A percentile compares a stretch with the other conserved stretches of the same genome.
Conservation (phyloP, 1,284 basidiomycete species). For the Moesziomyces globuligerus region DNA sequence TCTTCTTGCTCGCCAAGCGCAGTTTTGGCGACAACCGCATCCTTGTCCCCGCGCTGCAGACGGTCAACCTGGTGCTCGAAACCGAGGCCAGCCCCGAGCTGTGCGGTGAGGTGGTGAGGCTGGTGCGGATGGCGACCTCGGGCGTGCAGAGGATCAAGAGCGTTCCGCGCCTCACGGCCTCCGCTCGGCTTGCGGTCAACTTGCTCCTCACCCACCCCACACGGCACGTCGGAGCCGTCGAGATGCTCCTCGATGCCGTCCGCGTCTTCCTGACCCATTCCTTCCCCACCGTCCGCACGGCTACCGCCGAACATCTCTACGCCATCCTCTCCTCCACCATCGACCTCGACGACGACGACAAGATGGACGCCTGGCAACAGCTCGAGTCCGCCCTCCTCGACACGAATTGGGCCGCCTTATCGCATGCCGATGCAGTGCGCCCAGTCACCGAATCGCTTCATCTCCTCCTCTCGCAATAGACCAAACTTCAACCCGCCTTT, state of each 20-base stretch:
- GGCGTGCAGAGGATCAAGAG: conserved; percentile 21
- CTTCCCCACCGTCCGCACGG: conserved; percentile 20
- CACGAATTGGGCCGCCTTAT: conserved; percentile 25
- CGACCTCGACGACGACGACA: conserved; percentile 5
- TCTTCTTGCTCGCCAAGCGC: conserved; percentile 20
- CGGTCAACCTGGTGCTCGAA: conserved; percentile 50
- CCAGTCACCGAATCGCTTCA: conserved; percentile 2
- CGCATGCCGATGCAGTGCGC: neutral
- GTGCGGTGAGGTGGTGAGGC: neutral
- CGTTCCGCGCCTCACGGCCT: conserved; percentile 14
- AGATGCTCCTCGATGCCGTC: neutral
- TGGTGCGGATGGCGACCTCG: conserved; percentile 21
- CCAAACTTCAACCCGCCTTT: too few species aligned
- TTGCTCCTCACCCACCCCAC: neutral
- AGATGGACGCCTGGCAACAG: conserved; percentile 15
- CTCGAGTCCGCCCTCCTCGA: conserved; percentile 25
- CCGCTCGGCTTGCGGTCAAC: conserved; percentile 23
- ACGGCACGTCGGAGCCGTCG: neutral
- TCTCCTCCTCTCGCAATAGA: conserved; percentile 3
- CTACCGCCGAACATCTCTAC: conserved; percentile 42
- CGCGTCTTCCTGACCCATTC: conserved; percentile 16
- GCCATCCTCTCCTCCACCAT: conserved; percentile 19
- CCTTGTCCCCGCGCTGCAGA: conserved; percentile 45
- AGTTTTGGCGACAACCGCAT: conserved; percentile 50
- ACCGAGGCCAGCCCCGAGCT: conserved; percentile 11